Conservation (phyloP, 108 stramenopile species). For the Fistulifera solaris region DNA sequence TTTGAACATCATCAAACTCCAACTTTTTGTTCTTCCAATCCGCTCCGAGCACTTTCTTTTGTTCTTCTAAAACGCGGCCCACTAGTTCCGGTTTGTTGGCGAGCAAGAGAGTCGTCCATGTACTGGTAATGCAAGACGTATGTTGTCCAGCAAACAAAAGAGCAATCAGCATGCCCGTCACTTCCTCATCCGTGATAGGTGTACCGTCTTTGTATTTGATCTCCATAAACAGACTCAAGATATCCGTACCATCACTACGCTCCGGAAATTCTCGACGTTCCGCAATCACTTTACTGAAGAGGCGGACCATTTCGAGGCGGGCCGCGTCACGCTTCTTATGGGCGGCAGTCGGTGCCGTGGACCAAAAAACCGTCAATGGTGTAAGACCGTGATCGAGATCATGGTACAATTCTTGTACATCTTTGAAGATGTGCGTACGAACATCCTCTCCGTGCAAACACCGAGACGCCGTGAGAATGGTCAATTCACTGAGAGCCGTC, state of each 20-base stretch:
- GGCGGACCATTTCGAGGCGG: conserved; percentile 84
- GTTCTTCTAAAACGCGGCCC: conserved; percentile 81
- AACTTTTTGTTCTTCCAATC: conserved; percentile 19
- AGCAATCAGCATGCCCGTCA: conserved; percentile 96
- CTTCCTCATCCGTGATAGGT: conserved; percentile 84
- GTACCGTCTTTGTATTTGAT: conserved; percentile 96
- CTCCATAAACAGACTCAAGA: conserved; percentile 94
- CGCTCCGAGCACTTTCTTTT: conserved; percentile 37
- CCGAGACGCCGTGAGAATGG: conserved; percentile 92
- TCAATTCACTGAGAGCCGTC: conserved; percentile 84
- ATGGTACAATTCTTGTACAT: conserved; percentile 90
- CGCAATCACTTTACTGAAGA: conserved; percentile 89
- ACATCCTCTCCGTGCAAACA: conserved; percentile 98
- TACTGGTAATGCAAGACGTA: conserved; percentile 94
- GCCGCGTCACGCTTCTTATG: conserved; percentile 80
- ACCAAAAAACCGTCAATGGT: conserved; percentile 95
- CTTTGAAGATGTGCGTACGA: conserved; percentile 90
- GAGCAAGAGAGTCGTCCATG: conserved; percentile 91
- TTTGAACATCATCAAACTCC: conserved; percentile 67
- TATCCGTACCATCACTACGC: conserved; percentile 86
- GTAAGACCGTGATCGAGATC: conserved; percentile 97
- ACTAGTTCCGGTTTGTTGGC: conserved; percentile 70
- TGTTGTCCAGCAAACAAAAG: conserved; percentile 99
- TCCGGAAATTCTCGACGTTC: conserved; percentile 73
- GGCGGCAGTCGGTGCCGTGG: conserved; percentile 84